Evolutionary conservation across 164 flowering plant genomes (phyloP).

Genomic region (Hamamelis virginiana): DNA sequence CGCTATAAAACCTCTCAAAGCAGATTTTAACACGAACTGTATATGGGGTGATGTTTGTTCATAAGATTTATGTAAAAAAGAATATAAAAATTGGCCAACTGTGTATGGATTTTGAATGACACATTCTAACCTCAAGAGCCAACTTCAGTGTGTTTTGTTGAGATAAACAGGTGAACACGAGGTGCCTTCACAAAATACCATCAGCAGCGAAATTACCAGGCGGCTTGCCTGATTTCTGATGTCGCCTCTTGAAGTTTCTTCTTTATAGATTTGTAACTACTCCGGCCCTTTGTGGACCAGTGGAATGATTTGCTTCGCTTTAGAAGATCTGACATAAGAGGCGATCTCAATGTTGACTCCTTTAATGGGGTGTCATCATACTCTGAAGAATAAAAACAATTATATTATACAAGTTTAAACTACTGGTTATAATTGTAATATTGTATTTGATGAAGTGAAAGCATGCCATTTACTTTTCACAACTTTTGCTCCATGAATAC

Average conservation of each 20-base stretch:
- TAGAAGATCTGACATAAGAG: conserved; percentile 51
- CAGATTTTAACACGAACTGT: too few species aligned
- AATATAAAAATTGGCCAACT: too few species aligned
- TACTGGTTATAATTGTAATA: neutral
- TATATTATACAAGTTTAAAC: neutral
- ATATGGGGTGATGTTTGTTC: too few species aligned
- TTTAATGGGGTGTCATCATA: conserved; percentile 54
- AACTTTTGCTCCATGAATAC: too few species aligned
- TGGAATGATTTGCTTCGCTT: conserved; percentile 53
- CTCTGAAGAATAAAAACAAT: conserved; percentile 35
- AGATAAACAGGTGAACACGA: neutral
- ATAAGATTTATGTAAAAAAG: too few species aligned
- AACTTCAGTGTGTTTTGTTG: neutral
- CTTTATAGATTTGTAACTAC: conserved; percentile 56
- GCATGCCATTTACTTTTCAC: too few species aligned
- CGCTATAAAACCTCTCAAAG: too few species aligned
- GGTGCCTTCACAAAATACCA: neutral
- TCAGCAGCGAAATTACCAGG: conserved; percentile 12
- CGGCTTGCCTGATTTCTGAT: conserved; percentile 37
- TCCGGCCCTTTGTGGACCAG: conserved; percentile 53
- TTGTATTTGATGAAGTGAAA: neutral
- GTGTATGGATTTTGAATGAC: too few species aligned
- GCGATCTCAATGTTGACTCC: conserved; percentile 32
- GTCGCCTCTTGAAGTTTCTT: conserved; percentile 67
- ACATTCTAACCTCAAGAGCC: neutral